A percentile compares a stretch with the other conserved stretches of the same genome.
Conservation (phyloP, 257 asterid genomes). For the Haberlea rhodopensis region DNA sequence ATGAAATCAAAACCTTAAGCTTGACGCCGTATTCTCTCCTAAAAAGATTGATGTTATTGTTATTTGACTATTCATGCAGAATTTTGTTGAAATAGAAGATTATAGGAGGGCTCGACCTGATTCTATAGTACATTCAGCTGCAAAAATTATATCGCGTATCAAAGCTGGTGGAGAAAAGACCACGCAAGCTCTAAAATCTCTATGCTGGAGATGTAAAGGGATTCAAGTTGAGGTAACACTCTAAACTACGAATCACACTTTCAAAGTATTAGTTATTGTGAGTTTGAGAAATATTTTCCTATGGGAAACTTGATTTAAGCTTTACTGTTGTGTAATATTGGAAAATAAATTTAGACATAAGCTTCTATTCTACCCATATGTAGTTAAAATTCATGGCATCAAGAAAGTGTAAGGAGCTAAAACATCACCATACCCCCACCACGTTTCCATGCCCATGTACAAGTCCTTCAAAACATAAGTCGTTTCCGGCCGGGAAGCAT, state of each 20-base stretch:
- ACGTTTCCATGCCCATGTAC: background rate
- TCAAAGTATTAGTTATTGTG: slow-evolving; percentile 7
- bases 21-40: background rate
- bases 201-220: slow-evolving; percentile 96
- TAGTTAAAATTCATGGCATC: slow-evolving; percentile 10
- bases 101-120: slow-evolving; percentile 86
- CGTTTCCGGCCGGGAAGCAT: slow-evolving; percentile 12
- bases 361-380: background rate
- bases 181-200: slow-evolving; percentile 80
- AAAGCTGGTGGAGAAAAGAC: slow-evolving; percentile 96
- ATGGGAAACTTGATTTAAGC: slow-evolving; percentile 2
- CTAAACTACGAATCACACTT: slow-evolving; percentile 2
- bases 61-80: slow-evolving; percentile 50
- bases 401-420: slow-evolving; percentile 19
- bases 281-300: background rate
- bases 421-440: slow-evolving; percentile 1
- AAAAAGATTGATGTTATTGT: background rate
- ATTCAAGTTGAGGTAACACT: slow-evolving; percentile 84
- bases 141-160: slow-evolving; percentile 76
- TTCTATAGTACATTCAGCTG: slow-evolving; percentile 93
- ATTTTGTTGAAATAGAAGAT: slow-evolving; percentile 71
- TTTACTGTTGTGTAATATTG: slow-evolving; percentile 16
- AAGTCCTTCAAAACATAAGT: background rate
- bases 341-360: slow-evolving; percentile 2
- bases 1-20: background rate